Evolutionary conservation across 495 filamentous ascomycete species (phyloP), one percentile per base, ranked within the genome.

Genomic region (Xylaria intraflava): DNA sequence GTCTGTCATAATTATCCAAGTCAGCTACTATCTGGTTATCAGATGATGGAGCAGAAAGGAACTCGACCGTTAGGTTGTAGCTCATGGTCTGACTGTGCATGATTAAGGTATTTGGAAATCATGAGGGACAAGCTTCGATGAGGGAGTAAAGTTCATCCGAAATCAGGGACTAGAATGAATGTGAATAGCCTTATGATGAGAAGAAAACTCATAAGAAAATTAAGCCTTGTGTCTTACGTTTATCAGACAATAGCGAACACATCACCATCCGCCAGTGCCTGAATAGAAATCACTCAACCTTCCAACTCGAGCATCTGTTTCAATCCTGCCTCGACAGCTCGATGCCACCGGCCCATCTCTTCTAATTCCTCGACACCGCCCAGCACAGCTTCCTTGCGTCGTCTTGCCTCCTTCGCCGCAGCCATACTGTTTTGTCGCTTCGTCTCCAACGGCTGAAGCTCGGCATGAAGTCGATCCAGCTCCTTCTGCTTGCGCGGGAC

Each of bases 331-430:
- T 91, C 88, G 1, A 83, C 80, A 26, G 84, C 83, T 55, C 81
- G 80, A 62, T 86, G 85, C 90, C 90, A 96, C 61, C 88, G 72
- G 14, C 88, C 90, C 67, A 81, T 80, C 68, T 89, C 85, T 63
- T 94, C 89, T 20, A 94, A 66, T 49, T 93, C 88, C 47, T 81
- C 85, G 26, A 85, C 79, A 0, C 84, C 83, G 42, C 83, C 73
- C 24, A 72, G 67, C 16, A 76, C 83, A 30, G 83, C 77, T 61
- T 88, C 85, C 67, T 85, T 89, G 68, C 87, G 84, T 60, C 86
- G 77, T 61, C 82, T 79, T 4, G 90, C 91, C 65, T 98, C 91
- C 51, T 76, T 80, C 16, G 90, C 92, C 43, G 87, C 84, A 39
- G 76, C 69, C 48, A 82, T 78, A 43, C 80, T 82, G 31, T 83